Base-by-base conservation (phyloP, 1,284 basidiomycete genomes). In the Naganishia liquefaciens region DNA sequence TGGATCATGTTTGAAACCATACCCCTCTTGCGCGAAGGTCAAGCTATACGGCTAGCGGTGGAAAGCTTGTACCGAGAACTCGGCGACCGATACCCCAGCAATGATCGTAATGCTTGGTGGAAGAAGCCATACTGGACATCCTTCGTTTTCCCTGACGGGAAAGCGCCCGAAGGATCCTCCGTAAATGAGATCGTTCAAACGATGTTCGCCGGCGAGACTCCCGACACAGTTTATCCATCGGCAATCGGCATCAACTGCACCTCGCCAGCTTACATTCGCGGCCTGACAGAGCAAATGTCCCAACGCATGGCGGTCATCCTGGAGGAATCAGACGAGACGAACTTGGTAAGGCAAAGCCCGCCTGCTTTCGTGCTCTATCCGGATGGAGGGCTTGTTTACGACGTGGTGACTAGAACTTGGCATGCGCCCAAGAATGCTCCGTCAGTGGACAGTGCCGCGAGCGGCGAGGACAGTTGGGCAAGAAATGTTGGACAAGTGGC, bases 1-100 rank as follows among this genome's bases (percentile, higher is more conserved):
- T 83, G 82, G 67, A 72, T 92, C 54, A 88, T 88, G 9, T 91
- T 92, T 73, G 90, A 92, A 81, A 92, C 89, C 0, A 79, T 91
- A 3, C 89, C 90, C 0, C 79, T 90, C 0, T 73, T 84, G 15
- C 77, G 85, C 27, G 90, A 93, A 76, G 80, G 88, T 5, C 76
- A 73, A 11, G 88, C 86, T 1, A 86, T 92, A 64, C 80, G 88
- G 50, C 76, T 77, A 17, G 88, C 89, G 0, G 83, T 91, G 76
- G 72, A 68, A 9, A 65, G 68, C 15, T 72, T 85, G 5, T 54
- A 76, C 49, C 68, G 70, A 13, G 73, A 77, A 54, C 57, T 79
- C 25, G 67, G 61, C n/a, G 58, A 68, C 17, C 51, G 49, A 15
- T 53, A 58, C 39, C 54, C 37, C 11, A 54, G 37, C 7, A 47